These are phyloP conservation scores for Breynia disticha DNA, from an alignment of 441 rosid genomes.

Conservation along the genomic window DNA sequence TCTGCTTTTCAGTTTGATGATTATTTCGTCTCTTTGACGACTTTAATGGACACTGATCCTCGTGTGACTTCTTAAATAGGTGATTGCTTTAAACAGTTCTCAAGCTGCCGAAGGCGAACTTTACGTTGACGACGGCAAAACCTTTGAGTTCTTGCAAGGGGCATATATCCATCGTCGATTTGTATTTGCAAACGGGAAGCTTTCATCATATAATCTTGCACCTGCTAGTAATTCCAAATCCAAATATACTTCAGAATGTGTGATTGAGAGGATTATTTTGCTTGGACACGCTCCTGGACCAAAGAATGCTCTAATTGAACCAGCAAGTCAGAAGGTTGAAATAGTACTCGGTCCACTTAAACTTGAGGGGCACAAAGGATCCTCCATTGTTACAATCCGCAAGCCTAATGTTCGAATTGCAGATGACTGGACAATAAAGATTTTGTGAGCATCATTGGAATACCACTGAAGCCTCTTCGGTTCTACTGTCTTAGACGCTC, in stretches of 20 bases:
- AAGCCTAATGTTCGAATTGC: conserved; percentile 74
- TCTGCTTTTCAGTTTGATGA: neutral
- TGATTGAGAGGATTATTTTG: conserved; percentile 73
- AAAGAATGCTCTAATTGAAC: conserved; percentile 55
- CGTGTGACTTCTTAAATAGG: conserved; percentile 28
- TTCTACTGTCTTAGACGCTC: no score
- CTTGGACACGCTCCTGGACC: conserved; percentile 48
- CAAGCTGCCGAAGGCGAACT: conserved; percentile 90
- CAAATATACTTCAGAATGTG: conserved; percentile 41
- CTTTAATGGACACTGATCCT: neutral
- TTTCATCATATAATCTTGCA: conserved; percentile 46
- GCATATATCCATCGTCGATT: conserved; percentile 75
- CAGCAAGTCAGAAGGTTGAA: conserved; percentile 45
- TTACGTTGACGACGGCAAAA: conserved; percentile 85
- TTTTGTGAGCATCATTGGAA: conserved; percentile 32
- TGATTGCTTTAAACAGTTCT: conserved; percentile 86
- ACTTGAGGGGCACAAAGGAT: conserved; percentile 30
- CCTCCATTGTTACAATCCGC: conserved; percentile 57
- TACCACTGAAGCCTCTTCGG: neutral
- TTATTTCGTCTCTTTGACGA: neutral
- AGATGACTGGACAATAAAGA: conserved; percentile 73
- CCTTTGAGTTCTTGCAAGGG: conserved; percentile 60
- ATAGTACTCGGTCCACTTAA: conserved; percentile 59
- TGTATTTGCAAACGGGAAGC: conserved; percentile 58
- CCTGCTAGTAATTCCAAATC: conserved; percentile 24